Conservation (phyloP, 768 basidiomycete genomes). For the Mycena capillaripes region DNA sequence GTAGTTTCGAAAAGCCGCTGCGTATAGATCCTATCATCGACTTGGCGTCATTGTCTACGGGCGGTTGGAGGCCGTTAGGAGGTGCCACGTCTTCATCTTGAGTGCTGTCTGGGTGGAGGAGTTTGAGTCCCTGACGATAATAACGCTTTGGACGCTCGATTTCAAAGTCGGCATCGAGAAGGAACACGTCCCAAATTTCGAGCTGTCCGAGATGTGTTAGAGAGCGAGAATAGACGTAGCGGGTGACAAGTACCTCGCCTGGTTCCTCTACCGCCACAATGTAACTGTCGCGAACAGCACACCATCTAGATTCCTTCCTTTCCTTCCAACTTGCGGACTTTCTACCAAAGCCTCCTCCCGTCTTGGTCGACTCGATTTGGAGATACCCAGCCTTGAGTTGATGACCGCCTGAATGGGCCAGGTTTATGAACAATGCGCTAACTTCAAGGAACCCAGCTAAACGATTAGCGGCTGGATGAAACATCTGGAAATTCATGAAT, state of each 20-base stretch:
- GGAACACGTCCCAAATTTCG: constrained; percentile 94
- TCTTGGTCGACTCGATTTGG: constrained; percentile 65
- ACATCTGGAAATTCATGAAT: constrained; percentile 74
- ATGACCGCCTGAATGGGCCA: constrained; percentile 84
- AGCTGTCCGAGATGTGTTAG: constrained; percentile 57
- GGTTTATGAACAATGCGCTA: constrained; percentile 85
- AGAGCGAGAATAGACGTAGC: not conserved
- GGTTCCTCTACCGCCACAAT: constrained; percentile 89
- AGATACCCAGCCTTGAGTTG: constrained; percentile 95
- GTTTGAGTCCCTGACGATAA: constrained; percentile 86
- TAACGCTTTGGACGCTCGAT: constrained; percentile 93
- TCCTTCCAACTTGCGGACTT: constrained; percentile 72
- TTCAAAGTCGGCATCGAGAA: constrained; percentile 89
- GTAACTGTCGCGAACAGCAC: constrained; percentile 92
- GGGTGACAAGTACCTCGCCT: constrained; percentile 70
- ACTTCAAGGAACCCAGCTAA: constrained; percentile 93
- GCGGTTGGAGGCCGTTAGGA: constrained; percentile 21
- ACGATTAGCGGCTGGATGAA: constrained; percentile 92
- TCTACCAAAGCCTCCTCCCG: constrained; percentile 72
- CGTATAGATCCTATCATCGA: constrained; percentile 66
- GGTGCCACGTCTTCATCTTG: constrained; percentile 36
- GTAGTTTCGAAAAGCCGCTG: constrained; percentile 58
- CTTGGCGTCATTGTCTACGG: constrained; percentile 47
- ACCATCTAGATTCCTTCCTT: constrained; percentile 86
- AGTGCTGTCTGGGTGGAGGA: constrained; percentile 61